Evolutionary conservation across 306 rosid genomes (phyloP), one percentile per base, ranked within the genome.

Genomic region (Rosa multiflora): DNA sequence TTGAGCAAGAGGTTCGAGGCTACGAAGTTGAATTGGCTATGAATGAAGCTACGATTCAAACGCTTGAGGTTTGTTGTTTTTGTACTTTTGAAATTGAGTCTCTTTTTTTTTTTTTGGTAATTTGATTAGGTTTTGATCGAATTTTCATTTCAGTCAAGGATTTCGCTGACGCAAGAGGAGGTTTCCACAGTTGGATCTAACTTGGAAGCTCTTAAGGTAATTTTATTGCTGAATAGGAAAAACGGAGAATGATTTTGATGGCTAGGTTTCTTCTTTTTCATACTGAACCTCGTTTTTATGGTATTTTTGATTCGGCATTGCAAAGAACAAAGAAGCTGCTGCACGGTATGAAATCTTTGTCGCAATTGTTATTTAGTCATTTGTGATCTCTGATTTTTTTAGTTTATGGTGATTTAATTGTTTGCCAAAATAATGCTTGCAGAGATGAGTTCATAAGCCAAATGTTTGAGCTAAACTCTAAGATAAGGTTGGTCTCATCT

Each of bases 1-100:
- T 59, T 5, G 97, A 95, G 81, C 99, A 95, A 79, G 97, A 93
- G 76, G 83, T 91, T 40, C 88, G 84, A 82, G 98, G 98, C 72
- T 89, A 82, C 80, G 98, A 93, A 83, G 92, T 93, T 79, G 93
- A 93, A 83, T 83, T 87, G 73, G 84, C 88, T 72, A 0, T 87
- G 85, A 84, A 53, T 62, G 90, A 89, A 70, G 75, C 92, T 80
- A 87, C 93, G 1, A 83, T 80, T 78, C 94, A 91, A 84, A 86
- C 91, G 14, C 92, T 88, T 12, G 87, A 88, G 91, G 97, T 92
- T 77, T 72, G 76, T 48, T 21, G 63, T 79, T 67, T 64, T 11
- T 44, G 62, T 71, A 5, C 67, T 14, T 81, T 68, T 69, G 72
- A 35, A 66, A 64, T 42, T 46, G 72, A 29, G 43, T 63, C 43